Conservation (phyloP, 2,329 filamentous ascomycete species). For the Dendryphion nanum region DNA sequence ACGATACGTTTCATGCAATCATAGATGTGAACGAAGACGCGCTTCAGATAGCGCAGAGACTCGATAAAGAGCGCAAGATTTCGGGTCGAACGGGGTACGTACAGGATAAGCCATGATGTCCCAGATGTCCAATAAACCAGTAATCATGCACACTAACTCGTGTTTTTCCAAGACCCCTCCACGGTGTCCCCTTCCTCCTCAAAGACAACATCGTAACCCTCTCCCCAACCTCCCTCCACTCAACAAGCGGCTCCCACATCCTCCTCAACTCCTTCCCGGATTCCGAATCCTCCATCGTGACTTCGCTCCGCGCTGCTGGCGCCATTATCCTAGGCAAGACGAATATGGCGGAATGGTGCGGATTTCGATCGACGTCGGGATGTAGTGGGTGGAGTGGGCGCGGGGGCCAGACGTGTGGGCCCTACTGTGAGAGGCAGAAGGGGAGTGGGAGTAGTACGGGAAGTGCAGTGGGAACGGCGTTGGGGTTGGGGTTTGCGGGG, state of each 20-base stretch:
- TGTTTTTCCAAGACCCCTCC: conserved; percentile 36
- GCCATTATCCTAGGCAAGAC: conserved; percentile 63
- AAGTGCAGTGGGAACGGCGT: conserved; percentile 56
- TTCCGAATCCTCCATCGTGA: conserved; percentile 55
- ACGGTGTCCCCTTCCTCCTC: background rate
- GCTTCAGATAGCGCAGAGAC: conserved; percentile 40
- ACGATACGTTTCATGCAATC: conserved; percentile 48
- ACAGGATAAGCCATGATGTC: too few relatives aligned
- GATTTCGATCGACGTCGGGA: conserved; percentile 53
- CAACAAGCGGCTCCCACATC: conserved; percentile 58
- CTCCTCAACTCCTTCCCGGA: conserved; percentile 55
- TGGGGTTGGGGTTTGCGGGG: too few relatives aligned
- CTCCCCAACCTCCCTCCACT: background rate
- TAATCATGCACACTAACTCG: too few relatives aligned
- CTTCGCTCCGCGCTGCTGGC: conserved; percentile 58
- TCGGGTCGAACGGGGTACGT: too few relatives aligned
- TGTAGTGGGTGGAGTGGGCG: conserved; percentile 61
- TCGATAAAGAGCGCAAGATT: conserved; percentile 48
- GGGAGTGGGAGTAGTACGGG: conserved; percentile 61
- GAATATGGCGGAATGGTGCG: conserved; percentile 61
- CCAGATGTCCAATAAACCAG: too few relatives aligned
- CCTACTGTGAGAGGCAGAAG: conserved; percentile 58
- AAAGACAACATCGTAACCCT: background rate
- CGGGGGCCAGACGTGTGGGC: conserved; percentile 58
- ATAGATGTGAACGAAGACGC: conserved; percentile 54